phyloP scores from a whole-genome alignment of 2,329 filamentous ascomycete species.

The Paracamarosporium sp. region DNA sequence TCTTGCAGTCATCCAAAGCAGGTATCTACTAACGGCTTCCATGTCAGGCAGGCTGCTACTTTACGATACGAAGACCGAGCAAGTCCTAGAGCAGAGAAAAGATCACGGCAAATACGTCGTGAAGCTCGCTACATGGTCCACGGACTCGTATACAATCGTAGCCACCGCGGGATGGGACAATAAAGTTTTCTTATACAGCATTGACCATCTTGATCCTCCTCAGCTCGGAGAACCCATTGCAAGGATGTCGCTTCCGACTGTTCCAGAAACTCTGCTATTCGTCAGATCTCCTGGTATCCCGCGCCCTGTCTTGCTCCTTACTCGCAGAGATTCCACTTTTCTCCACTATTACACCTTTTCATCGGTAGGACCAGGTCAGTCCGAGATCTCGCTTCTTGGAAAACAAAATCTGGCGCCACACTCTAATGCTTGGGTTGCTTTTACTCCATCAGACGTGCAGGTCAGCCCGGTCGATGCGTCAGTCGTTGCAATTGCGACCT shows the following conservation, averaged over 20 bases:
- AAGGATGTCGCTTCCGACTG: slow-evolving; percentile 55
- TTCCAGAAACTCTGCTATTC: slow-evolving; percentile 65
- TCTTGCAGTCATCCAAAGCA: slow-evolving; percentile 50
- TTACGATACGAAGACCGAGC: slow-evolving; percentile 48
- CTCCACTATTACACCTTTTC: slow-evolving; percentile 62
- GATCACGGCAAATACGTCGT: slow-evolving; percentile 68
- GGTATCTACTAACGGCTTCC: slow-evolving; percentile 59
- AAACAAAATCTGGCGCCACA: slow-evolving; percentile 68
- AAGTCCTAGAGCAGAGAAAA: slow-evolving; percentile 56
- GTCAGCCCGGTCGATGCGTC: slow-evolving; percentile 61
- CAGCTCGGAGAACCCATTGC: slow-evolving; percentile 50
- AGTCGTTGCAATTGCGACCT: slow-evolving; percentile 66
- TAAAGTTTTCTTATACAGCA: slow-evolving; percentile 60
- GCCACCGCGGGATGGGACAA: slow-evolving; percentile 69
- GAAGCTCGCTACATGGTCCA: slow-evolving; percentile 53
- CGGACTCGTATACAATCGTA: slow-evolving; percentile 43
- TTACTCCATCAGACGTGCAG: slow-evolving; percentile 65
- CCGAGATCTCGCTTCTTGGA: slow-evolving; percentile 51
- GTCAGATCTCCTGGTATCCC: slow-evolving; percentile 55
- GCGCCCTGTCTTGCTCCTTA: slow-evolving; percentile 59
- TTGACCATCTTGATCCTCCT: slow-evolving; percentile 30
- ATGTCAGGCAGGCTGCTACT: slow-evolving; percentile 66
- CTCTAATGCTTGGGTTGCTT: slow-evolving; percentile 69
- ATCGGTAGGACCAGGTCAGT: slow-evolving; percentile 11
- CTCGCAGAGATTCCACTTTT: slow-evolving; percentile 64